A percentile compares a stretch with the other conserved stretches of the same genome.
phyloP scores from a whole-genome alignment of 2,329 filamentous ascomycete species.

The Stemphylium vesicarium region DNA sequence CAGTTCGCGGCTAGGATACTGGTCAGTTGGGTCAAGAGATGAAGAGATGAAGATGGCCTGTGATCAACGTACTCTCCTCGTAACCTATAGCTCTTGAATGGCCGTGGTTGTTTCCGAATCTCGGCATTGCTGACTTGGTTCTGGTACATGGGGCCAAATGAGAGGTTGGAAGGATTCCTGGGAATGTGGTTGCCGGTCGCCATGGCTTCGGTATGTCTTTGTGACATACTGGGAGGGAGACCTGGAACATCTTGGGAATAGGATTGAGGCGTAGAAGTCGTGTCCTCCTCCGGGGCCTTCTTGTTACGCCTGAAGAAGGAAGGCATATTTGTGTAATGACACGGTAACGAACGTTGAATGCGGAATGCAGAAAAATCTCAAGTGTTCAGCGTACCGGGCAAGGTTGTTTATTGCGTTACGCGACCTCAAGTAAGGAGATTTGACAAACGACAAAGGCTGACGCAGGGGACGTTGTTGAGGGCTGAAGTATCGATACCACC shows the following conservation, averaged over 20 bases:
- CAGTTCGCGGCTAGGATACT: constrained; percentile 23
- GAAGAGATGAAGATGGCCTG: too few species aligned
- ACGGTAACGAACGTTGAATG: not conserved
- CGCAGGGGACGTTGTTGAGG: constrained; percentile 7
- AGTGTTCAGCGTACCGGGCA: constrained; percentile 5
- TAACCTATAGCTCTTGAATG: constrained; percentile 32
- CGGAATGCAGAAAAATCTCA: not conserved
- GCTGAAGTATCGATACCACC: constrained; percentile 10
- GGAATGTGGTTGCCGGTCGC: not conserved
- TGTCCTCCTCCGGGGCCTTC: constrained; percentile 7
- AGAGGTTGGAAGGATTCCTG: constrained; percentile 13
- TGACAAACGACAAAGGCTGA: not conserved
- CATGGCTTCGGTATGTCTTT: constrained; percentile 7
- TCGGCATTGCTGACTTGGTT: constrained; percentile 7
- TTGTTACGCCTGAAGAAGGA: constrained; percentile 15
- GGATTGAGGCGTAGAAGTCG: not conserved
- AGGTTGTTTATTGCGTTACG: constrained; percentile 14
- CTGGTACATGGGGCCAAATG: constrained; percentile 2
- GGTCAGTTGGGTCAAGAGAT: not conserved
- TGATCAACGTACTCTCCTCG: constrained; percentile 26
- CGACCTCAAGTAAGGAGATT: constrained; percentile 1
- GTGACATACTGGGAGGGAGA: constrained; percentile 11
- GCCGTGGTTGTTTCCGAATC: constrained; percentile 22
- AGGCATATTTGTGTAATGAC: constrained; percentile 4
- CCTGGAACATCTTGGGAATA: constrained; percentile 11